Evolutionary conservation across 805 yeast species (phyloP).

Genomic region (Tanozyma kutaoensis): DNA sequence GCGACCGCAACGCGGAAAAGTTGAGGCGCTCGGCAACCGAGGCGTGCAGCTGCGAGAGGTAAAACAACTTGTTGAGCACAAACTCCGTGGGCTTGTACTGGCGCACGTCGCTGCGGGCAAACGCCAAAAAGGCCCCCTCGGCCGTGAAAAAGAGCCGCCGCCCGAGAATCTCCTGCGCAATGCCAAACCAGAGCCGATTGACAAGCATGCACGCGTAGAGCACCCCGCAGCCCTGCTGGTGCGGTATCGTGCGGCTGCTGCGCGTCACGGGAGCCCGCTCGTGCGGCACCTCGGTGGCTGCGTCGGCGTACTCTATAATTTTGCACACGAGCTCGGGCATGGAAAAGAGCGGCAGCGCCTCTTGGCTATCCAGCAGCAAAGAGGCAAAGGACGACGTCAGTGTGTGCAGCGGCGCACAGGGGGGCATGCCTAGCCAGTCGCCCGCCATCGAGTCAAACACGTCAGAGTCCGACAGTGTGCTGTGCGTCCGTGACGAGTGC

Average conservation of each 20-base stretch:
- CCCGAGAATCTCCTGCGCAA: conserved; percentile 42
- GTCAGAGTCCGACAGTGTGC: no score
- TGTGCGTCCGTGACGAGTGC: no score
- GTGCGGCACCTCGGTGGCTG: conserved; percentile 38
- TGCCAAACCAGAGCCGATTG: conserved; percentile 49
- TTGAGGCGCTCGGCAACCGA: conserved; percentile 25
- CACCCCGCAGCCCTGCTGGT: conserved; percentile 6
- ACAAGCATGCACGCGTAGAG: conserved; percentile 56
- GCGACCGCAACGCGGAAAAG: conserved; percentile 43
- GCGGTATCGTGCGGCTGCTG: conserved; percentile 43
- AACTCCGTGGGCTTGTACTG: conserved; percentile 25
- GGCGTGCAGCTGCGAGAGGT: no score
- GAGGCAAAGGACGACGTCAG: no score
- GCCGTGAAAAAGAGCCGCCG: conserved; percentile 41
- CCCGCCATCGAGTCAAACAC: no score
- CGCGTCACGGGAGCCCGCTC: conserved; percentile 51
- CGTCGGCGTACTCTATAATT: conserved; percentile 52
- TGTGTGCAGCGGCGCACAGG: no score
- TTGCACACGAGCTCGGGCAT: conserved; percentile 65
- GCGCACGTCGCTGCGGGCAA: conserved; percentile 3
- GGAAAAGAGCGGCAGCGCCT: conserved; percentile 48
- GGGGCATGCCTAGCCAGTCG: no score
- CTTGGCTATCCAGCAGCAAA: no score
- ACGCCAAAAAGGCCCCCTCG: conserved; percentile 31
- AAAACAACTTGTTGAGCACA: conserved; percentile 53